Conservation (phyloP, 495 filamentous ascomycete genomes). For the Lophiotrema nucula region DNA sequence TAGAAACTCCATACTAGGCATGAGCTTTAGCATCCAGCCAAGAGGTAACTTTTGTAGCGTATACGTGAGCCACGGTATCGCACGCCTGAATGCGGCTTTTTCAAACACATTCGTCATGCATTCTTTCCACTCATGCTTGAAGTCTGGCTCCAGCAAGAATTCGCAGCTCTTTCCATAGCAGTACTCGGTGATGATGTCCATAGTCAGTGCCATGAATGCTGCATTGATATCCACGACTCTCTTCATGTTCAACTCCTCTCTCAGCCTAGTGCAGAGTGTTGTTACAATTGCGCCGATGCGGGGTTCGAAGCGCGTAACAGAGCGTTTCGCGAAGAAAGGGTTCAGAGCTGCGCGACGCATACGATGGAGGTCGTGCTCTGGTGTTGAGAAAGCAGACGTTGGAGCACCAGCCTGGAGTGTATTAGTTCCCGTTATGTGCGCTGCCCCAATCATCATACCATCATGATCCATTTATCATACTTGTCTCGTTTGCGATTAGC, state of each 20-base stretch:
- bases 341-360: conserved; percentile 9
- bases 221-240: not conserved
- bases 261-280: not conserved
- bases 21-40: not conserved
- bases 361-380: conserved; percentile 7
- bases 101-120: not conserved
- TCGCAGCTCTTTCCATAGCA: not conserved
- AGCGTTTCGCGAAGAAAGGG: conserved; percentile 9
- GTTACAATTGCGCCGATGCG: not conserved
- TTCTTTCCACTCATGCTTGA: not conserved
- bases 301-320: not conserved
- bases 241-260: not conserved
- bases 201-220: not conserved
- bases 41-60: not conserved
- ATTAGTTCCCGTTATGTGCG: not conserved
- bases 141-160: not conserved
- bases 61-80: not conserved
- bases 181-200: not conserved
- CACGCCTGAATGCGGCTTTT: not conserved
- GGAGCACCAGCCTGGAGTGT: not conserved
- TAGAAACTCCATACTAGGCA: not conserved
- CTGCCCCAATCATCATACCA: not conserved
- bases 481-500: conserved; percentile 5
- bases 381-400: not conserved
- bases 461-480: not conserved